A percentile compares a stretch with the other conserved stretches of the same genome.
Evolutionary conservation across 805 yeast genomes (phyloP).

Genomic region (Blastobotrys terrestris): DNA sequence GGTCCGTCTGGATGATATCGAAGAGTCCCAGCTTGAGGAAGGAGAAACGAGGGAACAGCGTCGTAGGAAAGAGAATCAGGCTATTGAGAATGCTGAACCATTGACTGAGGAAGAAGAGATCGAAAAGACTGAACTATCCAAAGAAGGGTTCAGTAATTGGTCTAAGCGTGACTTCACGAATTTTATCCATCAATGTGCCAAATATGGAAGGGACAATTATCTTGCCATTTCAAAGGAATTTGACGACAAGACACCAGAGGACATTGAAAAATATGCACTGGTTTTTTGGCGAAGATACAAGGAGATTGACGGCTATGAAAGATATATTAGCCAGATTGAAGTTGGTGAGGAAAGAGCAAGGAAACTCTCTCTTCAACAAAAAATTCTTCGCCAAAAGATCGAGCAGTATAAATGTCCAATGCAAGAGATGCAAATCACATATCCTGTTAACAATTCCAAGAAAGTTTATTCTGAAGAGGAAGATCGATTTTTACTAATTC

Average conservation of each 20-base stretch:
- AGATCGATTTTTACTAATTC: slow-evolving; percentile 77
- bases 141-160: slow-evolving; percentile 74
- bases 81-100: slow-evolving; percentile 69
- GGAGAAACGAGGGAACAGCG: slow-evolving; percentile 42
- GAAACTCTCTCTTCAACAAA: slow-evolving; percentile 63
- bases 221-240: slow-evolving; percentile 67
- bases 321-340: slow-evolving; percentile 74
- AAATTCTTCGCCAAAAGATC: slow-evolving; percentile 69
- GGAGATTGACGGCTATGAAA: slow-evolving; percentile 86
- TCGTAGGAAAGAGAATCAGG: slow-evolving; percentile 44
- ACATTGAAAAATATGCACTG: slow-evolving; percentile 67
- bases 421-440: slow-evolving; percentile 61
- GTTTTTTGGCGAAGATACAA: slow-evolving; percentile 74
- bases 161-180: slow-evolving; percentile 81
- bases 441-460: slow-evolving; percentile 66
- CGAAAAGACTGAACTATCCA: slow-evolving; percentile 49
- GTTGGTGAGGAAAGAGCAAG: slow-evolving; percentile 77
- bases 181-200: slow-evolving; percentile 64
- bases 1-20: slow-evolving; percentile 48
- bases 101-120: slow-evolving; percentile 74
- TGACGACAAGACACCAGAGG: slow-evolving; percentile 65
- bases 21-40: slow-evolving; percentile 40
- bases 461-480: slow-evolving; percentile 79
- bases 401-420: slow-evolving; percentile 66
- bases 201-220: slow-evolving; percentile 72